Conservation (phyloP, 2,329 filamentous ascomycete species). For the Scedosporium boydii region DNA sequence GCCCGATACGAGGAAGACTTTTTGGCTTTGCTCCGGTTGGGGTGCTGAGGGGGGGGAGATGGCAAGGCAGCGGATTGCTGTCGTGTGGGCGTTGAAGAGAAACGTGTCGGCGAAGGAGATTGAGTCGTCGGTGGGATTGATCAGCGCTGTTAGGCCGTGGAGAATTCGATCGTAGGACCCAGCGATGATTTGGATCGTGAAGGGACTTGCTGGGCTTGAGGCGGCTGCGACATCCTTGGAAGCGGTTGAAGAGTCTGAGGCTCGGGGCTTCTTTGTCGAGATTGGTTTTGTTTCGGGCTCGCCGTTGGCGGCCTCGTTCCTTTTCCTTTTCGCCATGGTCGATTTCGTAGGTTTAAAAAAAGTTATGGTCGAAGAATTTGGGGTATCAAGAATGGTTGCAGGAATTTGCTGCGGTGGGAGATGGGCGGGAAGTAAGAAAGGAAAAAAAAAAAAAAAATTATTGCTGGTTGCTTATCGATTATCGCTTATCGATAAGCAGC, state of each 20-base stretch:
- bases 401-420: neutral
- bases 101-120: slow-evolving; percentile 83
- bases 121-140: slow-evolving; percentile 28
- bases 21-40: slow-evolving; percentile 56
- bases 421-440: neutral
- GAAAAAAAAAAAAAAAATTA: slow-evolving; percentile 4
- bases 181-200: slow-evolving; percentile 78
- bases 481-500: slow-evolving; percentile 11
- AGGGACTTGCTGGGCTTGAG: slow-evolving; percentile 13
- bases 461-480: slow-evolving; percentile 10
- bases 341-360: neutral
- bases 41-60: slow-evolving; percentile 66
- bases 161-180: slow-evolving; percentile 92
- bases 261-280: slow-evolving; percentile 23
- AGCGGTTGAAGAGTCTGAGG: slow-evolving; percentile 4
- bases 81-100: slow-evolving; percentile 87
- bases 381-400: neutral
- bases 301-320: slow-evolving; percentile 22
- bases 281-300: slow-evolving; percentile 15
- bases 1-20: slow-evolving; percentile 82
- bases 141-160: slow-evolving; percentile 76
- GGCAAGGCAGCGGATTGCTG: slow-evolving; percentile 81
- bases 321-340: slow-evolving; percentile 41
- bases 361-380: slow-evolving; percentile 5
- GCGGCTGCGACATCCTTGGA: neutral